Evolutionary conservation across 2,329 filamentous ascomycete genomes (phyloP).

Genomic region (Chalaropsis ovoidea): DNA sequence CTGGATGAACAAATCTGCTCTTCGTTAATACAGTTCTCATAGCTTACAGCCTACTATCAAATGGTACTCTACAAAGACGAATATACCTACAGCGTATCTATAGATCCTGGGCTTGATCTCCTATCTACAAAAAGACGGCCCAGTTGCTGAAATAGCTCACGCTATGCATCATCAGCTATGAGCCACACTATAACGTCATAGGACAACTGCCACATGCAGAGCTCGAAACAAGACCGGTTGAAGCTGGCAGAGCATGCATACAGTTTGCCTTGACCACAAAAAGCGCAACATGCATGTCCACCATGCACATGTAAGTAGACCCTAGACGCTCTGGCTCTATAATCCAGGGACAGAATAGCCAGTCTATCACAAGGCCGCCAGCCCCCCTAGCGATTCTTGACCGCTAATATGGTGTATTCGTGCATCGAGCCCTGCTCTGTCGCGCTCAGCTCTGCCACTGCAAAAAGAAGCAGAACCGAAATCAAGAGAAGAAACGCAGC

Average conservation of each 20-base stretch:
- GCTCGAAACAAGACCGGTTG: neutral
- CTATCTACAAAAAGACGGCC: neutral
- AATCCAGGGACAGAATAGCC: neutral
- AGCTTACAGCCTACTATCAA: too few species aligned
- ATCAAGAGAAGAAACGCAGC: neutral
- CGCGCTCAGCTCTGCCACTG: neutral
- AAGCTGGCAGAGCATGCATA: neutral
- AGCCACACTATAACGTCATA: neutral
- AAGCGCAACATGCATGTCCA: neutral
- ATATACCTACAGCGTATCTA: too few species aligned
- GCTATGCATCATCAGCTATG: neutral
- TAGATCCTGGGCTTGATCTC: too few species aligned
- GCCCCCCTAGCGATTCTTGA: neutral
- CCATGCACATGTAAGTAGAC: neutral
- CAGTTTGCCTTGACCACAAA: neutral
- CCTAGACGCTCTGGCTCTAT: neutral
- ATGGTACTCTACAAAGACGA: too few species aligned
- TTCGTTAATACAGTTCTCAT: too few species aligned
- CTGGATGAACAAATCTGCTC: too few species aligned
- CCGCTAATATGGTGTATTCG: conserved; percentile 1
- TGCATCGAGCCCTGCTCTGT: neutral
- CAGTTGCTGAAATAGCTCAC: neutral
- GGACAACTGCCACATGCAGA: neutral
- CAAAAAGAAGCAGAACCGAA: neutral
- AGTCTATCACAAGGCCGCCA: conserved; percentile 9